Conservation (phyloP, 2,329 filamentous ascomycete genomes). For the Cladobotryum mycophilum region DNA sequence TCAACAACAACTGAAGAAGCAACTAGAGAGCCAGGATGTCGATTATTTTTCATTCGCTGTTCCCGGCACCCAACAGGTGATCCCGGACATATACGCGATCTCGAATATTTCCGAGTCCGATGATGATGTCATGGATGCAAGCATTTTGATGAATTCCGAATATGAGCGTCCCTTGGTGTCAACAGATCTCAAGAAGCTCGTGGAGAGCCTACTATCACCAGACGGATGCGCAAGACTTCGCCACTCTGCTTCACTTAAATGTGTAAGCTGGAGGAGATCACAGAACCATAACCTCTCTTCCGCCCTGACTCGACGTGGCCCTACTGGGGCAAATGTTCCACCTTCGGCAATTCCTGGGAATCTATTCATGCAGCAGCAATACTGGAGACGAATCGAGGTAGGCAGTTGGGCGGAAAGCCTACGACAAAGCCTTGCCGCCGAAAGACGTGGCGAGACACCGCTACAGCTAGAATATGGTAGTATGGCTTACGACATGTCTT, state of each 20-base stretch:
- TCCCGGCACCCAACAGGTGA: constrained; percentile 20
- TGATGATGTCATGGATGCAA: constrained; percentile 83
- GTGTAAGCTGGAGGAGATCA: constrained; percentile 61
- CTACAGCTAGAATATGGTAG: constrained; percentile 2
- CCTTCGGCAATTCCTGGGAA: constrained; percentile 7
- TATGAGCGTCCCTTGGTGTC: constrained; percentile 74
- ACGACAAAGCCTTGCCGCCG: constrained; percentile 29
- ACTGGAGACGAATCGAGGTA: constrained; percentile 28
- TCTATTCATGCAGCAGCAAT: constrained; percentile 15
- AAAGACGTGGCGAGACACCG: constrained; percentile 19
- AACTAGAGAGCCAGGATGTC: constrained; percentile 52
- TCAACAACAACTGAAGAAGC: constrained; percentile 53
- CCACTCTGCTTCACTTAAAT: constrained; percentile 76
- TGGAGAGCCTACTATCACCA: constrained; percentile 69
- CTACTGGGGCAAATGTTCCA: not conserved
- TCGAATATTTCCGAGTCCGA: constrained; percentile 70
- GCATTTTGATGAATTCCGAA: constrained; percentile 84
- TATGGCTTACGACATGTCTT: constrained; percentile 5
- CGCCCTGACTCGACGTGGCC: constrained; percentile 13
- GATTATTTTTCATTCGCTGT: constrained; percentile 60
- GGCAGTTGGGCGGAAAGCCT: constrained; percentile 33
- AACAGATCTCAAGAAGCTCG: constrained; percentile 65
- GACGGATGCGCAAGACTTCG: constrained; percentile 77
- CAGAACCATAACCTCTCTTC: constrained; percentile 14
- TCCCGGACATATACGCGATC: constrained; percentile 59